Conservation (phyloP, 2,329 filamentous ascomycete species). For the Phialemoniopsis sp. region DNA sequence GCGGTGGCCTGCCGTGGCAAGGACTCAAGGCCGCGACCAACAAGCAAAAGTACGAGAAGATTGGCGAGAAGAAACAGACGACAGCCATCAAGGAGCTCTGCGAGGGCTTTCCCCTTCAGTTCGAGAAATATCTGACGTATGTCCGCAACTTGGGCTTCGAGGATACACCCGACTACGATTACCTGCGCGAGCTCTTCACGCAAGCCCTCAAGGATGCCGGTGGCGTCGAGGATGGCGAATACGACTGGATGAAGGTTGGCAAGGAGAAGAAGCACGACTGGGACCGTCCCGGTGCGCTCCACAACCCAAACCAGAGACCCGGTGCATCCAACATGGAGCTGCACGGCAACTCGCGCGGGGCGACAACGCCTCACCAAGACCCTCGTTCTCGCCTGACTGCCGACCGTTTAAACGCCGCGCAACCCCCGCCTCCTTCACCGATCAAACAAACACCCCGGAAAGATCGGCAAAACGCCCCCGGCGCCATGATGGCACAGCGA, state of each 20-base stretch:
- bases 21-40: conserved; percentile 70
- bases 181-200: conserved; percentile 83
- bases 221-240: conserved; percentile 95
- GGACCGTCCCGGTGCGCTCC: conserved; percentile 62
- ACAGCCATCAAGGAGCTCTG: conserved; percentile 96
- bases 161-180: conserved; percentile 97
- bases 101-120: conserved; percentile 93
- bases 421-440: conserved; percentile 83
- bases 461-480: conserved; percentile 73
- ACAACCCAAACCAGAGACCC: conserved; percentile 73
- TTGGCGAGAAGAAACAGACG: conserved; percentile 99
- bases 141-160: conserved; percentile 98
- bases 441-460: conserved; percentile 73
- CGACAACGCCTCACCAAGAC: conserved; percentile 55
- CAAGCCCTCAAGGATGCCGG: conserved; percentile 92
- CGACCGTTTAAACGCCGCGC: conserved; percentile 90
- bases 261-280: conserved; percentile 80
- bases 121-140: conserved; percentile 96
- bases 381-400: conserved; percentile 64
- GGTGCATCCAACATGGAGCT: conserved; percentile 83
- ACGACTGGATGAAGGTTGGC: conserved; percentile 99
- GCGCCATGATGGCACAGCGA: conserved; percentile 70
- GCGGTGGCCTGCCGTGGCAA: conserved; percentile 69
- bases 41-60: conserved; percentile 99
- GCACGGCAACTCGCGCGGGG: conserved; percentile 67